phyloP scores from a whole-genome alignment of 345 rosid genomes.

The Linum tenue region DNA sequence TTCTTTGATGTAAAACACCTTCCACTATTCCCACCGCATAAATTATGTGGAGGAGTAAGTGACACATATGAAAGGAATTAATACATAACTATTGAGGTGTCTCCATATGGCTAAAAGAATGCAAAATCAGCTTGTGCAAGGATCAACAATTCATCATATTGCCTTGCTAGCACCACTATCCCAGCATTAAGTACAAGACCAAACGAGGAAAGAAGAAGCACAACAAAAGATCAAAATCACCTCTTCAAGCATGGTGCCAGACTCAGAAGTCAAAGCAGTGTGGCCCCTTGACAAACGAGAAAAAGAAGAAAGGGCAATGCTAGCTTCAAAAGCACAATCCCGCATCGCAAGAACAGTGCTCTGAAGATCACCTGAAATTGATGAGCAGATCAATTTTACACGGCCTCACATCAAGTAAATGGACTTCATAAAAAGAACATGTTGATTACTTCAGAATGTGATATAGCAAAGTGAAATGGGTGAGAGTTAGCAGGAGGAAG shows the following conservation, averaged over 20 bases:
- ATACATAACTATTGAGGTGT: constrained; percentile 1
- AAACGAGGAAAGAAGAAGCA: not conserved
- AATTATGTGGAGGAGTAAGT: too few relatives aligned
- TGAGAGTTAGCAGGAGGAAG: too few relatives aligned
- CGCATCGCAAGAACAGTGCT: constrained; percentile 72
- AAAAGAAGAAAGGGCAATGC: constrained; percentile 66
- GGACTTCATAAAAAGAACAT: not conserved
- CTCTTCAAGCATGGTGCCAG: constrained; percentile 97
- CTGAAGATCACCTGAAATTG: constrained; percentile 59
- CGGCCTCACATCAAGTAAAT: not conserved
- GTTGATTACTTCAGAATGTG: not conserved
- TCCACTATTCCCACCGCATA: too few relatives aligned
- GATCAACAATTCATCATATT: not conserved
- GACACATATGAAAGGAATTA: too few relatives aligned
- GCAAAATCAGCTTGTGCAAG: not conserved
- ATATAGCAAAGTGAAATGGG: not conserved
- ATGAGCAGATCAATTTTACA: not conserved
- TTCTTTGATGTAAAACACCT: too few relatives aligned
- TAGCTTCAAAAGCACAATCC: constrained; percentile 79
- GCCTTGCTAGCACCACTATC: not conserved
- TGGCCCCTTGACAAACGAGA: constrained; percentile 63
- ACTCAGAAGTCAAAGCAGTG: constrained; percentile 88
- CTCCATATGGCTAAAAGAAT: not conserved
- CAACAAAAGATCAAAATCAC: constrained; percentile 25
- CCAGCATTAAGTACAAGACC: not conserved